These are phyloP conservation scores for Mycena albidolilacea DNA, from an alignment of 768 basidiomycete species.

Conservation along the genomic window DNA sequence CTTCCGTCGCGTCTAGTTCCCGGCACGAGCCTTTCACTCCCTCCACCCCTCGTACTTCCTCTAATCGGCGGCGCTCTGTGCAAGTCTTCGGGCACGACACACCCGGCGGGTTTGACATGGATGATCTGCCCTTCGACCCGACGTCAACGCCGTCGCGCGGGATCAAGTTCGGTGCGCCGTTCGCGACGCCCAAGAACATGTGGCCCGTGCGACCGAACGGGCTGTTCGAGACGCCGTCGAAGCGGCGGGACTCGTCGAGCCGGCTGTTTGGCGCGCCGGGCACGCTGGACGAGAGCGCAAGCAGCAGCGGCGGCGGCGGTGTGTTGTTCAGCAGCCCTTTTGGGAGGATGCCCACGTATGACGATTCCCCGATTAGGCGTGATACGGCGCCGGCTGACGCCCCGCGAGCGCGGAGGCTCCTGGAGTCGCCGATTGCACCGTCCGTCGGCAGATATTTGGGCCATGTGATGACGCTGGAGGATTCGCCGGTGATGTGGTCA, in stretches of 20 bases:
- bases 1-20: conserved; percentile 55
- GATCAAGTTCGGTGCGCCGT: conserved; percentile 71
- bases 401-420: conserved; percentile 49
- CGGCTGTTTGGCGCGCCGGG: conserved; percentile 48
- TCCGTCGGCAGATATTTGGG: conserved; percentile 35
- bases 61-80: conserved; percentile 26
- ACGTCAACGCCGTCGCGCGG: conserved; percentile 88
- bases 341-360: conserved; percentile 50
- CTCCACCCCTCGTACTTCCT: conserved; percentile 65
- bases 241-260: conserved; percentile 48
- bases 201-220: conserved; percentile 62
- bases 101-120: conserved; percentile 57
- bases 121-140: conserved; percentile 81
- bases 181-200: conserved; percentile 74
- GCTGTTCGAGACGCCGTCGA: conserved; percentile 70
- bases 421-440: conserved; percentile 52
- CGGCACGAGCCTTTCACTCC: conserved; percentile 67
- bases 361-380: conserved; percentile 71
- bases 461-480: conserved; percentile 33
- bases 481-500: conserved; percentile 36
- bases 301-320: conserved; percentile 43
- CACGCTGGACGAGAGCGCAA: conserved; percentile 49
- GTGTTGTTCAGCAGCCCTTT: conserved; percentile 44
- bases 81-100: conserved; percentile 43
- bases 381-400: conserved; percentile 48